Conservation (phyloP, 352 stramenopile species). For the Phytophthora cryptogea region DNA sequence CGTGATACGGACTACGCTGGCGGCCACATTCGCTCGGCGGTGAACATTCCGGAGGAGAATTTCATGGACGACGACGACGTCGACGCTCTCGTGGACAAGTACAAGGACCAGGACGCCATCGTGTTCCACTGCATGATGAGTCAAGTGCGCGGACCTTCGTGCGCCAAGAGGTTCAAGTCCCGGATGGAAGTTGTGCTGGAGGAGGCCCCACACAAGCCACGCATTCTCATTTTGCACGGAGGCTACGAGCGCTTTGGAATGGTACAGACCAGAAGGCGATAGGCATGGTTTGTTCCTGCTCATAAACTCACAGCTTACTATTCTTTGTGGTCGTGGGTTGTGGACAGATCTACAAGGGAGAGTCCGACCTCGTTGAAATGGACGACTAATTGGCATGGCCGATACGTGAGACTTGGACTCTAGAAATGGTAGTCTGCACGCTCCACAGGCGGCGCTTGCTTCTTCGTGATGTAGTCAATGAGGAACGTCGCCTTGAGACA, state of each 20-base stretch:
- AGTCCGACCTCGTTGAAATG: conserved; percentile 48
- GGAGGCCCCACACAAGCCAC: conserved; percentile 47
- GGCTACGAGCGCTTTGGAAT: conserved; percentile 70
- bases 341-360: conserved; percentile 54
- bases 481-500: conserved; percentile 82
- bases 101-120: conserved; percentile 64
- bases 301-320: conserved; percentile 17
- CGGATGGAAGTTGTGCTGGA: conserved; percentile 61
- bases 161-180: conserved; percentile 72
- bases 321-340: conserved; percentile 21
- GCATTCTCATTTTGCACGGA: conserved; percentile 70
- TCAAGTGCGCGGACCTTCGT: conserved; percentile 81
- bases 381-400: conserved; percentile 15
- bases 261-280: conserved; percentile 29
- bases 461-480: conserved; percentile 88
- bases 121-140: conserved; percentile 92
- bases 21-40: conserved; percentile 73
- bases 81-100: conserved; percentile 70
- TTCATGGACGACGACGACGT: conserved; percentile 86
- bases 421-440: conserved; percentile 62
- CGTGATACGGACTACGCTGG: conserved; percentile 74
- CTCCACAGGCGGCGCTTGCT: conserved; percentile 60
- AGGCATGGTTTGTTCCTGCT: conserved; percentile 2
- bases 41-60: conserved; percentile 81
- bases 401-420: conserved; percentile 3